Base-by-base conservation (phyloP, 1,284 basidiomycete genomes). In the Wolfiporia cocos region DNA sequence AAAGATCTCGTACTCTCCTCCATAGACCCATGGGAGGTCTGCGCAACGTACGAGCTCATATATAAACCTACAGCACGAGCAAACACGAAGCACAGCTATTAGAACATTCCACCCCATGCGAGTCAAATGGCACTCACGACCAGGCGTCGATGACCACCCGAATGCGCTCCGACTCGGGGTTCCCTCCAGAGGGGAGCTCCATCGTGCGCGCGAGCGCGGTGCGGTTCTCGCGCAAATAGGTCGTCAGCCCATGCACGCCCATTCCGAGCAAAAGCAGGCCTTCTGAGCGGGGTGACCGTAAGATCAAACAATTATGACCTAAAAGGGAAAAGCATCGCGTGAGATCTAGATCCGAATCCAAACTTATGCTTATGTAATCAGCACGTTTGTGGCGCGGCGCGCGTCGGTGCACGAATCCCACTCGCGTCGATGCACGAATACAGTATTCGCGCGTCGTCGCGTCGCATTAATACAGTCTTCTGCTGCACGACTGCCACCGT, bases 171-270 rank as follows among this genome's bases (percentile, higher is more conserved):
- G 5, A 39, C 46, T 30, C 51, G 48, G 20, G 37, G 15, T 37
- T 24, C 4, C 28, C 37, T 24, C 29, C 42, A 9, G 42, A 35
- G 39, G 39, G 59, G 55, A 51, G 80, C 59, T 23, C 61, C 26
- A 77, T 52, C 0, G 73, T 69, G 43, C 65, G 70, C 15, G 83
- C 78, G 36, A 91, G 65, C 3, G 68, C 58, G 34, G 76, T 74
- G 37, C 76, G 71, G 55, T 89, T 78, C 59, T 90, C 87, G 48
- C 78, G 78, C 37, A 92, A 70, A 59, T 84, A 92, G 0, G 82
- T 83, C 19, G 86, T 79, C 31, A 92, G 73, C 26, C 89, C 88
- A 61, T 82, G 76, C 23, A 92, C 81, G 43, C 89, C 89, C 89
- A 92, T 92, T n/a, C n/a, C n/a, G n/a, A n/a, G n/a, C n/a, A n/a